A percentile compares a stretch with the other conserved stretches of the same genome.
Evolutionary conservation across 495 filamentous ascomycete genomes (phyloP).

Genomic region (Neurospora sp.): DNA sequence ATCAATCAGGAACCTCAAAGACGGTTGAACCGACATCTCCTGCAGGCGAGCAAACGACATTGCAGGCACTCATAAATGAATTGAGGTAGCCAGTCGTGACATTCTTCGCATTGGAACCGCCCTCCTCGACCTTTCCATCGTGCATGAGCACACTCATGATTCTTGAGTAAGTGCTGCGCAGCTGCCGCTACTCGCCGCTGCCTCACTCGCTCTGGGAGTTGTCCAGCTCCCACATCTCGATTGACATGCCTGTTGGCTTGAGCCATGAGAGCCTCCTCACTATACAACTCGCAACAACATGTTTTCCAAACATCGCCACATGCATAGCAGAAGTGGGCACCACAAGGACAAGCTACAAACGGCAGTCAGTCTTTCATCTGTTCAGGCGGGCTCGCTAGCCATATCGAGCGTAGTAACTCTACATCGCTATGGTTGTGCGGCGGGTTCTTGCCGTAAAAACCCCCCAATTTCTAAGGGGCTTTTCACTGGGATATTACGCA

Average conservation of each 20-base stretch:
- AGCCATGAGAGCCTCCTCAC: slow-evolving; percentile 23
- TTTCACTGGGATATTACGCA: neutral
- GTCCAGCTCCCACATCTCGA: slow-evolving; percentile 9
- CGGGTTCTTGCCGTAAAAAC: too few species aligned
- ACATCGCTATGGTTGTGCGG: too few species aligned
- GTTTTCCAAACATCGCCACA: slow-evolving; percentile 44
- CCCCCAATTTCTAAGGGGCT: too few species aligned
- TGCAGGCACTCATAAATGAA: slow-evolving; percentile 20
- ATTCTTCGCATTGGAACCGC: slow-evolving; percentile 11
- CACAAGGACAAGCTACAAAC: slow-evolving; percentile 34
- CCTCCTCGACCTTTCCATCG: slow-evolving; percentile 7
- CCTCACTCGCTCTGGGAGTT: neutral
- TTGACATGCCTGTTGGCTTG: slow-evolving; percentile 25
- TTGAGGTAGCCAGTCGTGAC: slow-evolving; percentile 1
- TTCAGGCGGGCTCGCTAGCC: neutral
- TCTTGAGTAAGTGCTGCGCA: neutral
- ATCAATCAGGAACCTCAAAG: neutral
- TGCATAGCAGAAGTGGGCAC: slow-evolving; percentile 48
- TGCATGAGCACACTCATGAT: slow-evolving; percentile 16
- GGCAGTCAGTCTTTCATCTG: neutral
- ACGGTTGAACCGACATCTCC: slow-evolving; percentile 13
- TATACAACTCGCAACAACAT: slow-evolving; percentile 36
- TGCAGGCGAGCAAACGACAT: slow-evolving; percentile 12
- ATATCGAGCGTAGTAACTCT: too few species aligned
- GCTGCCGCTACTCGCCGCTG: neutral